Conservation (phyloP, 78 protist genomes). For the slime mould (Dictyostelium discoideum) region DNA sequence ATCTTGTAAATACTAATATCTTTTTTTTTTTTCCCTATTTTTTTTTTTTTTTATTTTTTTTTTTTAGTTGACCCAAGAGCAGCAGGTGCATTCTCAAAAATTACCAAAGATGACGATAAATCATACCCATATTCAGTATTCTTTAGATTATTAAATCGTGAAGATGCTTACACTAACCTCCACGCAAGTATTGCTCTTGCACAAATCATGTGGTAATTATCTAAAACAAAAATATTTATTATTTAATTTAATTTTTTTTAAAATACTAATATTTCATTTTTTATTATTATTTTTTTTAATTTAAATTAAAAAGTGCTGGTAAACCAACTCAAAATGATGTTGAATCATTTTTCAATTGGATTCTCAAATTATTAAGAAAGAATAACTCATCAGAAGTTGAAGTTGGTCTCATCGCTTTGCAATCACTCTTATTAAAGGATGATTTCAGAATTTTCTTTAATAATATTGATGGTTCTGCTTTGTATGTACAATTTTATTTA, state of each 20-base stretch:
- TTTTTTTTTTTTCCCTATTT: too few species aligned
- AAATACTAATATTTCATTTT: background rate
- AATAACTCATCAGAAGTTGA: conserved; percentile 55
- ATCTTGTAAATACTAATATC: background rate
- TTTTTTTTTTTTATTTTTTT: background rate
- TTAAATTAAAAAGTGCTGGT: conserved; percentile 5
- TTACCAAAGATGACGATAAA: conserved; percentile 6
- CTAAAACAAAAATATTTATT: too few species aligned
- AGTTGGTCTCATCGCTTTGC: conserved; percentile 72
- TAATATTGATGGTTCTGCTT: conserved; percentile 25
- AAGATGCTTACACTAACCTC: conserved; percentile 69
- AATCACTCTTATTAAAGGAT: conserved; percentile 49
- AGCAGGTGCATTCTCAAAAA: conserved; percentile 20
- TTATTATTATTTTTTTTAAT: background rate
- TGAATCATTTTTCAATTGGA: conserved; percentile 66
- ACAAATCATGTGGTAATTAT: conserved; percentile 52
- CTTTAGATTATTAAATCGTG: conserved; percentile 53
- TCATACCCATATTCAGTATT: conserved; percentile 58
- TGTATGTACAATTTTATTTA: conserved; percentile 11
- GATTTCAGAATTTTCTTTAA: conserved; percentile 46
- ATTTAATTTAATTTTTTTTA: background rate
- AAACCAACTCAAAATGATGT: conserved; percentile 63
- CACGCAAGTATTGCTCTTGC: conserved; percentile 58
- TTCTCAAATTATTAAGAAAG: conserved; percentile 50
- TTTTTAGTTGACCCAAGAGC: conserved; percentile 71